These are phyloP conservation scores for Aspergillus saccharolyticus DNA, from an alignment of 495 filamentous ascomycete genomes.

Conservation along the genomic window DNA sequence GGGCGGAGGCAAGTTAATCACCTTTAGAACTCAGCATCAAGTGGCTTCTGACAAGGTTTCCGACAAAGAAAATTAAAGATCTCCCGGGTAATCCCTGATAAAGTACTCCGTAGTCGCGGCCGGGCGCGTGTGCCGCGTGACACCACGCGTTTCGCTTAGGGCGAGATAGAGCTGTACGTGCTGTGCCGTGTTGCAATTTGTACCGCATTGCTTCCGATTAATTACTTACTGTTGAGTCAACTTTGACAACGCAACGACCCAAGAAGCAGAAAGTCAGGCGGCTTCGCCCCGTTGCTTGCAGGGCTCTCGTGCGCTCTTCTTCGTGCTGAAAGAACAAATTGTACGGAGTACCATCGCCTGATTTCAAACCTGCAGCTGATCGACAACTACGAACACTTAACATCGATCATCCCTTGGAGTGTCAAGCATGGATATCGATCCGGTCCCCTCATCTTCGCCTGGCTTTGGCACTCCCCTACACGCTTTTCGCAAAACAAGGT, in stretches of 20 bases:
- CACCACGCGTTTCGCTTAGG: conserved; percentile 11
- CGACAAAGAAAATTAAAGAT: not conserved
- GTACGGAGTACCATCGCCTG: too few relatives aligned
- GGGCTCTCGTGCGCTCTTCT: too few relatives aligned
- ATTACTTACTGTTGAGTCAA: too few relatives aligned
- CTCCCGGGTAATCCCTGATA: not conserved
- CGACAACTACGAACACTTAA: too few relatives aligned
- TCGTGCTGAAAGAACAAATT: too few relatives aligned
- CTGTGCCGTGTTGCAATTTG: not conserved
- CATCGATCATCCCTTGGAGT: not conserved
- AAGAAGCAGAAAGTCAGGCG: too few relatives aligned
- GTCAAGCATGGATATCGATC: conserved; percentile 35
- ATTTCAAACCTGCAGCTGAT: too few relatives aligned
- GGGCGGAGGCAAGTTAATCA: not conserved
- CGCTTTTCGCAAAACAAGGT: conserved; percentile 50
- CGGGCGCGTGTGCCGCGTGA: conserved; percentile 10
- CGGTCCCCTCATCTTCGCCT: conserved; percentile 81
- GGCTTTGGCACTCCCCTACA: conserved; percentile 80
- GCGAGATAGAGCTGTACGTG: not conserved
- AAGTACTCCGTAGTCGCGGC: not conserved
- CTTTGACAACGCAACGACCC: too few relatives aligned
- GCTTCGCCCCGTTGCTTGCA: too few relatives aligned
- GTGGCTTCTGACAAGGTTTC: not conserved
- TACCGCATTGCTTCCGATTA: not conserved
- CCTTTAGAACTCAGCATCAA: not conserved